Evolutionary conservation across 176 grass and related monocot genomes (phyloP).

Genomic region (Sorghum bicolor): Sorghum_bicolor_NCBIv3 NC_012870.2:72916001-72916500

Average conservation of each 20-base stretch:
- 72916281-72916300: neutral
- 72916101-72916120: neutral
- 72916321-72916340: constrained; percentile 15
- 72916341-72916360: neutral
- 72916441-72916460: neutral
- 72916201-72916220: neutral
- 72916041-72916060: neutral
- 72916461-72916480: neutral
- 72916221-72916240: neutral
- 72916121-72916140: neutral
- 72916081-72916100: neutral
- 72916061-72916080: neutral
- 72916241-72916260: constrained; percentile 9
- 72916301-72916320: neutral
- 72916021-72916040: neutral
- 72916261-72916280: neutral
- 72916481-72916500: constrained; percentile 22
- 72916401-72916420: neutral
- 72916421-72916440: neutral
- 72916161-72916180: neutral
- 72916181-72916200: neutral
- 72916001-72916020: neutral
- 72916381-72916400: neutral
- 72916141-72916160: neutral
- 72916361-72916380: neutral